phyloP scores from a whole-genome alignment of 805 yeast genomes.

The Maudiozyma serrabonitensis region DNA sequence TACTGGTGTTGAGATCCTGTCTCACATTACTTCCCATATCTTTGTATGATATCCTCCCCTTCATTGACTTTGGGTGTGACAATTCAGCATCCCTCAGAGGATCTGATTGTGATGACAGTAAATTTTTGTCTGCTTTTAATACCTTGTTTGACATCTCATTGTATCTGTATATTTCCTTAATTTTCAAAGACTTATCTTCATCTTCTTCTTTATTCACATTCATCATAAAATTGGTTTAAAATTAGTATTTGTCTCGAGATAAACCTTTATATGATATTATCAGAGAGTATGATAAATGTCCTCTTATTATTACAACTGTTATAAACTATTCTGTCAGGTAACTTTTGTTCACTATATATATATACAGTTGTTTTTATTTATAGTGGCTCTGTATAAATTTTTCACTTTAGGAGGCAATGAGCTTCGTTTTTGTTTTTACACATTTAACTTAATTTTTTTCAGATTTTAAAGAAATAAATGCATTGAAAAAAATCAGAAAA shows the following conservation, averaged over 20 bases:
- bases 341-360: too few relatives aligned
- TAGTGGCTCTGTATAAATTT: background rate
- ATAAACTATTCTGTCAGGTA: too few relatives aligned
- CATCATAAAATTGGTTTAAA: slow-evolving; percentile 3
- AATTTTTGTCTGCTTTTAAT: slow-evolving; percentile 45
- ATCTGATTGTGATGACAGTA: slow-evolving; percentile 34
- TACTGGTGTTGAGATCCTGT: slow-evolving; percentile 1
- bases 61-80: slow-evolving; percentile 63
- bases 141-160: slow-evolving; percentile 77
- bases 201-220: slow-evolving; percentile 7
- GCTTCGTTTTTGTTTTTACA: background rate
- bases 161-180: slow-evolving; percentile 39
- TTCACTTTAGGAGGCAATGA: background rate
- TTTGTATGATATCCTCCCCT: slow-evolving; percentile 52
- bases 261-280: too few relatives aligned
- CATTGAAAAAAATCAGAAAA: too few relatives aligned
- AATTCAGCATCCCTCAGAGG: slow-evolving; percentile 37
- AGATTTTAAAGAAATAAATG: too few relatives aligned
- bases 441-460: background rate
- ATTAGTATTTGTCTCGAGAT: too few relatives aligned
- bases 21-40: slow-evolving; percentile 53
- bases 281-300: background rate
- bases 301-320: too few relatives aligned
- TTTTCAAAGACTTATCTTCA: slow-evolving; percentile 13
- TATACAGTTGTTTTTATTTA: background rate